Percentiles rank a stretch among this genome's conserved stretches.
Conservation (phyloP, 257 asterid genomes). For the Verbascum thapsus region DNA sequence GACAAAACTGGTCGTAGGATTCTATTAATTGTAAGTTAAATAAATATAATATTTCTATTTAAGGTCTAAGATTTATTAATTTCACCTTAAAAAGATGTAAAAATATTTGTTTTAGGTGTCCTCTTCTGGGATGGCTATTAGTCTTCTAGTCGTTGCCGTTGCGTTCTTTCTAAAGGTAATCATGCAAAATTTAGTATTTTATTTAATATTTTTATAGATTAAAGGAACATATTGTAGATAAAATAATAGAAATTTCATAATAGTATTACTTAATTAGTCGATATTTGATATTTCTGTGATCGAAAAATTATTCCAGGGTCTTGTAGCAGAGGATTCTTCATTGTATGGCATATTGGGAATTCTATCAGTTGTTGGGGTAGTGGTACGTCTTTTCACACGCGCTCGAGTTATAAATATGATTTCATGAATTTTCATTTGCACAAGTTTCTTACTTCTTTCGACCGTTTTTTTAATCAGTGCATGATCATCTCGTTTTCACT, state of each 20-base stretch:
- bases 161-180: constrained; percentile 81
- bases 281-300: constrained; percentile 24
- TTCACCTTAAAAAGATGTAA: constrained; percentile 20
- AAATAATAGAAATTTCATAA: neutral
- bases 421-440: constrained; percentile 4
- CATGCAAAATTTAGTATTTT: constrained; percentile 11
- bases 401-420: constrained; percentile 1
- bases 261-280: neutral
- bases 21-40: constrained; percentile 66
- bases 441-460: constrained; percentile 23
- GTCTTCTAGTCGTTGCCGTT: constrained; percentile 75
- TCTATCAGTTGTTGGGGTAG: constrained; percentile 65
- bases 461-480: constrained; percentile 32
- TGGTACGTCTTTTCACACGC: constrained; percentile 42
- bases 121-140: constrained; percentile 76
- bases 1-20: constrained; percentile 93
- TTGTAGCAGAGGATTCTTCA: constrained; percentile 49
- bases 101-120: constrained; percentile 55
- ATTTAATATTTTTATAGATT: neutral
- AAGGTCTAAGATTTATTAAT: constrained; percentile 6
- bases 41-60: neutral
- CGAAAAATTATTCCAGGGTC: constrained; percentile 46
- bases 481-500: constrained; percentile 55
- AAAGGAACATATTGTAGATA: neutral
- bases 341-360: constrained; percentile 58